Percentiles rank a stretch among this genome's conserved stretches.
Evolutionary conservation across 2,329 filamentous ascomycete genomes (phyloP).

Genomic region (Trichoderma oligosporum): DNA sequence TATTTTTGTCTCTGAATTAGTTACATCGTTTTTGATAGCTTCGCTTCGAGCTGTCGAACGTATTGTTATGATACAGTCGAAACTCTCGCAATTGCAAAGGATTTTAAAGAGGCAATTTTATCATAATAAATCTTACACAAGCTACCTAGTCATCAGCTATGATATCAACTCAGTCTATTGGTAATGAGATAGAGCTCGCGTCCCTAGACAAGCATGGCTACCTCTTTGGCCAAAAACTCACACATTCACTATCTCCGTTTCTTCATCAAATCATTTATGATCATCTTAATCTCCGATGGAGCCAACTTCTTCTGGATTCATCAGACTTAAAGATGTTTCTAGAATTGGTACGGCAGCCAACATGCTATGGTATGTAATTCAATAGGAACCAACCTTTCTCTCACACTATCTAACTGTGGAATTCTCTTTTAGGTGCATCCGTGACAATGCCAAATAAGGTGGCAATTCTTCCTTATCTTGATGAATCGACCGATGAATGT

Average conservation of each 20-base stretch:
- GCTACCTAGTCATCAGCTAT: not conserved
- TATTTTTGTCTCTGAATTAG: not conserved
- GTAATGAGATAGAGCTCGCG: not conserved
- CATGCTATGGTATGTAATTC: constrained; percentile 6
- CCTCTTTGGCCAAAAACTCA: constrained; percentile 12
- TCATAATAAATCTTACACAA: not conserved
- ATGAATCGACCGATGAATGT: constrained; percentile 14
- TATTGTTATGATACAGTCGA: not conserved
- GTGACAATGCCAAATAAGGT: constrained; percentile 16
- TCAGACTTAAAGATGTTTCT: constrained; percentile 2
- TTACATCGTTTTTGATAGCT: not conserved
- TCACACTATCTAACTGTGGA: not conserved
- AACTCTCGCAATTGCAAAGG: not conserved
- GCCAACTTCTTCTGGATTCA: constrained; percentile 10
- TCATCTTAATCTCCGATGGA: constrained; percentile 6
- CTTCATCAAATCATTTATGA: constrained; percentile 16
- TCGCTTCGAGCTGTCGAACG: not conserved
- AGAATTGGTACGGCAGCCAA: constrained; percentile 3
- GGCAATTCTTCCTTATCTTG: constrained; percentile 8
- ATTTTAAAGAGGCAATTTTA: too few species aligned
- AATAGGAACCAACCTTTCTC: not conserved
- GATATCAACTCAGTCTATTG: not conserved
- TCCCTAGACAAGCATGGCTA: constrained; percentile 11
- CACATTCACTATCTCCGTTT: constrained; percentile 12
- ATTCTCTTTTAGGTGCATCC: not conserved